These are phyloP conservation scores for Solioccasus polychromus DNA, from an alignment of 768 basidiomycete genomes.

Conservation along the genomic window DNA sequence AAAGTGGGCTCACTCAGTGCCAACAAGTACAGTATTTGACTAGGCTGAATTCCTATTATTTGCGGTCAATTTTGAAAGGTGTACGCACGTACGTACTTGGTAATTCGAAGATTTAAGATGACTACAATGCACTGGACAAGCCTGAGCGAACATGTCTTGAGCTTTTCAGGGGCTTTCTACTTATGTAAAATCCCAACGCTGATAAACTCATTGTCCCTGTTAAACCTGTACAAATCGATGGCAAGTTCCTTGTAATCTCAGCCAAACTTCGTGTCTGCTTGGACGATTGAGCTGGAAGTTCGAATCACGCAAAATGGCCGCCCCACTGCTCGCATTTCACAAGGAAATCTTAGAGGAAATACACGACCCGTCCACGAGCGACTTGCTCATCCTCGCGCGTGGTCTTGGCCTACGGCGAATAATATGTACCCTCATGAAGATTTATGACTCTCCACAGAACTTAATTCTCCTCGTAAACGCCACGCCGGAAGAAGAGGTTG, in stretches of 20 bases:
- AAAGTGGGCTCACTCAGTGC: slow-evolving; percentile 7
- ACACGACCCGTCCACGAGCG: slow-evolving; percentile 71
- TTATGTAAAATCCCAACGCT: slow-evolving; percentile 2
- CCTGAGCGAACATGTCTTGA: no score
- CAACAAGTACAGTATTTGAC: no score
- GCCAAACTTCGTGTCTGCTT: background rate
- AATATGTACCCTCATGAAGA: slow-evolving; percentile 84
- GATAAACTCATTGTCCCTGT: no score
- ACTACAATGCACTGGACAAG: no score
- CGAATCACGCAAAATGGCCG: slow-evolving; percentile 16
- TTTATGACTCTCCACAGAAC: slow-evolving; percentile 84
- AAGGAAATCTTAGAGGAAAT: slow-evolving; percentile 63
- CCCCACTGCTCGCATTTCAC: slow-evolving; percentile 59
- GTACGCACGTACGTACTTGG: no score
- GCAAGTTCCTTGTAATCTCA: slow-evolving; percentile 7
- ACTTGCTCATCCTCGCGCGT: slow-evolving; percentile 78
- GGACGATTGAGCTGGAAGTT: slow-evolving; percentile 1
- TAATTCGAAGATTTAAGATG: no score
- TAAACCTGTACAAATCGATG: background rate
- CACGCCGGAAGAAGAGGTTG: slow-evolving; percentile 81
- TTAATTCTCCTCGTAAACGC: slow-evolving; percentile 85
- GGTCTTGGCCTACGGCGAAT: slow-evolving; percentile 86
- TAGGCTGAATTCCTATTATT: no score
- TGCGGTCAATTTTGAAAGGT: no score
- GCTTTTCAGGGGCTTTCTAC: slow-evolving; percentile 6